Percentiles rank a stretch among this genome's conserved stretches.
Evolutionary conservation across 257 asterid genomes (phyloP).

Genomic region (Fraxinus quadrangulata): DNA sequence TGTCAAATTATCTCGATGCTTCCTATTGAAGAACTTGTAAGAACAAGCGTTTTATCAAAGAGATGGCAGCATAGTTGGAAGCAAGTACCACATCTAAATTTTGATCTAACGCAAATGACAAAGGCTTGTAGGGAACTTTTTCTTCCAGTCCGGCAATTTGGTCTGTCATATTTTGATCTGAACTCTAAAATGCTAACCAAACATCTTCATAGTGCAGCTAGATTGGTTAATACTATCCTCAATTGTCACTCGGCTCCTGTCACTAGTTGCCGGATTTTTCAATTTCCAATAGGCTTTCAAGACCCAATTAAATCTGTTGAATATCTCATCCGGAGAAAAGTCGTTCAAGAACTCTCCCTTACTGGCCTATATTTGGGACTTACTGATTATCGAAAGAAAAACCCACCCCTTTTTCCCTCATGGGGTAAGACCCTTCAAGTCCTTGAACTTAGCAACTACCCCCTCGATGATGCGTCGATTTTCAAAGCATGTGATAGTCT

Average conservation of each 20-base stretch:
- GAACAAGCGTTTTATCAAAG: background rate
- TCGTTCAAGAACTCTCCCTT: background rate
- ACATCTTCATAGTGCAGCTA: background rate
- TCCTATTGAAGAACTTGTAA: background rate
- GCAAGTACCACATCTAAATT: background rate
- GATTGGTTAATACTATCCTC: background rate
- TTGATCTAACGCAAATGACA: background rate
- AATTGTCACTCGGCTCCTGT: background rate
- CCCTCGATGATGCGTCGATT: background rate
- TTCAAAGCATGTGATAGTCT: background rate
- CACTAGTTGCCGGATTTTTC: background rate
- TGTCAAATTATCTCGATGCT: background rate
- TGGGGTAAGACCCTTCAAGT: constrained; percentile 1
- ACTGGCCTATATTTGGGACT: background rate
- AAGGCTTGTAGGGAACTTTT: background rate
- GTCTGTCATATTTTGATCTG: background rate
- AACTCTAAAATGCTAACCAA: background rate
- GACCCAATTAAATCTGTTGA: background rate
- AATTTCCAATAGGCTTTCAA: background rate
- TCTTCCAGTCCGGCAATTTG: background rate
- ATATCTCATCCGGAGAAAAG: background rate
- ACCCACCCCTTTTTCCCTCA: background rate
- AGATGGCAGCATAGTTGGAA: background rate
- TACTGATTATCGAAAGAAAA: background rate
- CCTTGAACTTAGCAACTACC: background rate